Evolutionary conservation across 768 basidiomycete genomes (phyloP).

Genomic region (Leccinum fibrillosum): DNA sequence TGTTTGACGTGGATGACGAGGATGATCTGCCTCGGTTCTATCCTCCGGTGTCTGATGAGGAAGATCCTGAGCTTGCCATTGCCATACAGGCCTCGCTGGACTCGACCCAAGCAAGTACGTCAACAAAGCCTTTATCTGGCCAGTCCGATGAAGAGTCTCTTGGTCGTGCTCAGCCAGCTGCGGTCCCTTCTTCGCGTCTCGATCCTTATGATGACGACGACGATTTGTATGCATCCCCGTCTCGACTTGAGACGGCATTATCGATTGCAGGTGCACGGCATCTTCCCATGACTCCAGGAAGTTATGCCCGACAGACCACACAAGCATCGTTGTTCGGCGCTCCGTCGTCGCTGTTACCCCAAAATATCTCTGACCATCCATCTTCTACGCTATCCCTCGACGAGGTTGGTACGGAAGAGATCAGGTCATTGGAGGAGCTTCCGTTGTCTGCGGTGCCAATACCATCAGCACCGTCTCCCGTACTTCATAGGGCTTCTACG

Average conservation of each 20-base stretch:
- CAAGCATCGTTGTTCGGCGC: conserved; percentile 35
- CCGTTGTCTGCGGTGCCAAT: conserved; percentile 4
- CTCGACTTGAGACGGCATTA: conserved; percentile 62
- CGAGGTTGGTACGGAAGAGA: not conserved
- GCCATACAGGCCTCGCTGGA: conserved; percentile 65
- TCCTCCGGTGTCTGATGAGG: conserved; percentile 35
- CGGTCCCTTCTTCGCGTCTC: not conserved
- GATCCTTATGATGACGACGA: conserved; percentile 37
- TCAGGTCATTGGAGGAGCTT: conserved; percentile 3
- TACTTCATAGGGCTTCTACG: not conserved
- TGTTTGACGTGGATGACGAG: conserved; percentile 56
- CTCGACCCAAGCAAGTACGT: conserved; percentile 4
- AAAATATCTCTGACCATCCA: not conserved
- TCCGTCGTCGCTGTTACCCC: conserved; percentile 32
- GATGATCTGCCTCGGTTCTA: conserved; percentile 32
- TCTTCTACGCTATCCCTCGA: not conserved
- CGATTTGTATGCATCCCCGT: conserved; percentile 49
- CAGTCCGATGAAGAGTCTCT: not conserved
- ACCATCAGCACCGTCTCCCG: not conserved
- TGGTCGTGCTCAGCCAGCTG: not conserved
- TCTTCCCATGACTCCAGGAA: conserved; percentile 19
- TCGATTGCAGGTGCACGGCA: conserved; percentile 62
- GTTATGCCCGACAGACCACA: conserved; percentile 9
- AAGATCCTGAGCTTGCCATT: conserved; percentile 55
- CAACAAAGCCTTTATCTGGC: conserved; percentile 3